Evolutionary conservation across 2,329 filamentous ascomycete species (phyloP), one percentile per base, ranked within the genome.

Genomic region (Pseudogymnoascus sp.): DNA sequence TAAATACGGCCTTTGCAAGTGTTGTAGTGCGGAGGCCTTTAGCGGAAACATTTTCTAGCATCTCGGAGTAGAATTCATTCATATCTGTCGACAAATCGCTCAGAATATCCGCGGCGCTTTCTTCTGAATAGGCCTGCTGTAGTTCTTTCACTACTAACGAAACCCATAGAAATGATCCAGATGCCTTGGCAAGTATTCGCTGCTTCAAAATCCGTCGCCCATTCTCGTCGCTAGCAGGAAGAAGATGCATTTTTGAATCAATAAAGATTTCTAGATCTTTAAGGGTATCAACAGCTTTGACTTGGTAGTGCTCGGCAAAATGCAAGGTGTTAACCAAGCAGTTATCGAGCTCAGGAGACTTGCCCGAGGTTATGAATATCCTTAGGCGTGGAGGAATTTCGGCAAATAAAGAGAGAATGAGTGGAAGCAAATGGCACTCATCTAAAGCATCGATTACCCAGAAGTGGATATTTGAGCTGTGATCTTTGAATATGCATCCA

Each of bases 371-470:
- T 14, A 74, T 43, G 45, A 74, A 70, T 25, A 75, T 71, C 6
- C 69, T 69, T 11, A 43, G 11, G 16, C 21, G 39, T 4, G 11
- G 39, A 10, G 39, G 39, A 5, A 43, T 11, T 11, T 43, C 39
- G 8, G 39, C 67, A 1, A 75, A 63, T 48, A 74, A 64, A 14
- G 69, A 64, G 1, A 75, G 68, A 7, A 75, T 60, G 1, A 71
- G 67, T 3, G 64, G 23, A 11, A 68, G 68, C 23, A 64, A 67
- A 19, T 63, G 54, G 45, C 73, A 77, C 63, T 77, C 75, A 63
- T 77, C 75, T 6, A 76, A 25, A 1, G 71, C 75, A 67, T 77
- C 75, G 25, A 77, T 70, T 0, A 77, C 69, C 74, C 73, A 76
- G 48, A 70, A 75, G 21, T 76, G 72, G 16, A 67, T 64, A 19